Evolutionary conservation across 345 rosid species (phyloP).

Genomic region (Eucalyptus erythrocorys): DNA sequence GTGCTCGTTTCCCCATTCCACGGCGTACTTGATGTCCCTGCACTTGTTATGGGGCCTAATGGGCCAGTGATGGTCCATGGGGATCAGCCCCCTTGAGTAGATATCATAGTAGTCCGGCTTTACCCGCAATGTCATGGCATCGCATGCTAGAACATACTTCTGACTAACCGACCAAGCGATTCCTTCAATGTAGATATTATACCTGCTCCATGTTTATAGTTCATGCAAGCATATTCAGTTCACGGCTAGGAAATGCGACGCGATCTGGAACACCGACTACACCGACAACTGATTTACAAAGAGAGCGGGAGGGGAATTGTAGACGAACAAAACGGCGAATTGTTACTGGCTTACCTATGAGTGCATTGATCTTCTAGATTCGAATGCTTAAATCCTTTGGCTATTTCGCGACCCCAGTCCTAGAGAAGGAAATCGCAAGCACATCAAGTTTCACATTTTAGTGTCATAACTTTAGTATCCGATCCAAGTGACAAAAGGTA

Average conservation of each 20-base stretch:
- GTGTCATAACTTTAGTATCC: background rate
- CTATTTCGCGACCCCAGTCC: background rate
- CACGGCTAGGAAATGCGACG: background rate
- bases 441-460: background rate
- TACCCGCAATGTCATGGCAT: constrained; percentile 19
- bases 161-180: constrained; percentile 40
- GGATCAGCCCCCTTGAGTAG: constrained; percentile 30
- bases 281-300: background rate
- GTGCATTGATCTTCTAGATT: constrained; percentile 43
- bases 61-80: constrained; percentile 69
- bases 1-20: constrained; percentile 68
- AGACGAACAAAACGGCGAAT: background rate
- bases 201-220: constrained; percentile 3
- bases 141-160: constrained; percentile 35
- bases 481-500: background rate
- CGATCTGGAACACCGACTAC: background rate
- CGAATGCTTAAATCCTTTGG: constrained; percentile 20
- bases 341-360: constrained; percentile 14
- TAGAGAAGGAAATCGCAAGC: background rate
- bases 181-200: constrained; percentile 42
- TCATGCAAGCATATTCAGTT: background rate
- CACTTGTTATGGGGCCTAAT: constrained; percentile 45
- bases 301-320: background rate
- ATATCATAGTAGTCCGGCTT: constrained; percentile 23
- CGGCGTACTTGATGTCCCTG: constrained; percentile 54